A percentile compares a stretch with the other conserved stretches of the same genome.
Conservation (phyloP, 805 yeast genomes). For the Yarrowia sp. region DNA sequence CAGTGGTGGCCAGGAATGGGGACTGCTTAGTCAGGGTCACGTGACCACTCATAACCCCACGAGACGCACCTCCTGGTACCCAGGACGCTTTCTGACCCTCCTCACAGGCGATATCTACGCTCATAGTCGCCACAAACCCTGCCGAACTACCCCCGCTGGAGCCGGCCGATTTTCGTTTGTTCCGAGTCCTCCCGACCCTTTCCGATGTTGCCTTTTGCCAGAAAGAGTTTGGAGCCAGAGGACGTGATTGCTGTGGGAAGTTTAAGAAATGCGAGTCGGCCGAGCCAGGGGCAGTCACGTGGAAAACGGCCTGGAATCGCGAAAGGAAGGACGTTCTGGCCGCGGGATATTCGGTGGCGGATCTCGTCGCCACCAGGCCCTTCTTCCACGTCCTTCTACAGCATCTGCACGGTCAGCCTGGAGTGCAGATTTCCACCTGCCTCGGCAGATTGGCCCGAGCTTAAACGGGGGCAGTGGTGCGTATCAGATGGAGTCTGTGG, state of each 20-base stretch:
- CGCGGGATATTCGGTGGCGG: too few species aligned
- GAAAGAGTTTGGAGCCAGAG: background rate
- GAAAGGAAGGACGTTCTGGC: too few species aligned
- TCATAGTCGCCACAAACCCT: background rate
- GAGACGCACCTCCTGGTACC: too few species aligned
- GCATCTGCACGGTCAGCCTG: background rate
- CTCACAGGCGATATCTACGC: too few species aligned
- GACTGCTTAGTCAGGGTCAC: background rate
- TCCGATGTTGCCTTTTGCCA: conserved; percentile 13
- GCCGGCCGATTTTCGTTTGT: conserved; percentile 18
- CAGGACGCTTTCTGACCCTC: too few species aligned
- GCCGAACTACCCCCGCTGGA: conserved; percentile 13
- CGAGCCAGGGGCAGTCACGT: background rate
- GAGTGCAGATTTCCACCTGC: conserved; percentile 18
- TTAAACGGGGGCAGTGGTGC: background rate
- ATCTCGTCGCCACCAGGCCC: background rate
- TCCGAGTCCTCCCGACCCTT: conserved; percentile 21
- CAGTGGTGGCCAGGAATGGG: too few species aligned
- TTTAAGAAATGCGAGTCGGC: background rate
- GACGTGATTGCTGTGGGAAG: background rate
- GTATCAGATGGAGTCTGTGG: too few species aligned
- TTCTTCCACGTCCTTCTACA: background rate
- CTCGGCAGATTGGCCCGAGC: background rate
- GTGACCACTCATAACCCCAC: too few species aligned
- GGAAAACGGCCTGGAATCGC: too few species aligned